These are phyloP conservation scores for Podospora appendiculata DNA, from an alignment of 495 filamentous ascomycete genomes.

Conservation along the genomic window DNA sequence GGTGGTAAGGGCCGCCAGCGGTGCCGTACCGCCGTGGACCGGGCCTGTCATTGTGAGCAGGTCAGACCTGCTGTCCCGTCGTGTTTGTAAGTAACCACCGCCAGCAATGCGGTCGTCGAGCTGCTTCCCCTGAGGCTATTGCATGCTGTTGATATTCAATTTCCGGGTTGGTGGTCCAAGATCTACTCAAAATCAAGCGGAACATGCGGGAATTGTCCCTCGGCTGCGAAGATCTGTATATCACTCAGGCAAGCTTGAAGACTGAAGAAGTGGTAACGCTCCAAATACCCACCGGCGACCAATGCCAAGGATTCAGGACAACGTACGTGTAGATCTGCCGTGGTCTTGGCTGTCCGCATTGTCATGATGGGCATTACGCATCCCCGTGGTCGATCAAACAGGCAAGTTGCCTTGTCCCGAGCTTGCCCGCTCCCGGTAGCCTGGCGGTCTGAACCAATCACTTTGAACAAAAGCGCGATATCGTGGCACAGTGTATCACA, in stretches of 20 bases:
- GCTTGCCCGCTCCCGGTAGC: neutral
- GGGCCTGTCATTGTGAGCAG: conserved; percentile 9
- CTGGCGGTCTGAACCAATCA: neutral
- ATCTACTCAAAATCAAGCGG: neutral
- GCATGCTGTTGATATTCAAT: neutral
- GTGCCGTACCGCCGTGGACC: conserved; percentile 17
- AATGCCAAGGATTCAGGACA: neutral
- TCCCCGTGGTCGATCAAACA: neutral
- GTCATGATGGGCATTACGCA: neutral
- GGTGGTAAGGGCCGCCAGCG: conserved; percentile 30
- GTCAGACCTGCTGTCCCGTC: neutral
- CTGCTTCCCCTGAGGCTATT: neutral
- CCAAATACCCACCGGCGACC: neutral
- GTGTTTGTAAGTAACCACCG: neutral
- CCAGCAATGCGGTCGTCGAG: neutral
- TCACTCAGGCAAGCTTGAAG: neutral
- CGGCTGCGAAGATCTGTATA: neutral
- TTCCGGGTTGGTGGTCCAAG: neutral
- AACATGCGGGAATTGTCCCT: neutral
- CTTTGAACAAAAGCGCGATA: neutral
- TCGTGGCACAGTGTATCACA: neutral
- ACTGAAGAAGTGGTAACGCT: neutral
- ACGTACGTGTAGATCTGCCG: neutral
- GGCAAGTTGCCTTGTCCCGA: neutral
- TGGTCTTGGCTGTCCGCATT: neutral